Evolutionary conservation across 192 early-diverging fungal genomes (phyloP).

Genomic region (Coemansia sp.): DNA sequence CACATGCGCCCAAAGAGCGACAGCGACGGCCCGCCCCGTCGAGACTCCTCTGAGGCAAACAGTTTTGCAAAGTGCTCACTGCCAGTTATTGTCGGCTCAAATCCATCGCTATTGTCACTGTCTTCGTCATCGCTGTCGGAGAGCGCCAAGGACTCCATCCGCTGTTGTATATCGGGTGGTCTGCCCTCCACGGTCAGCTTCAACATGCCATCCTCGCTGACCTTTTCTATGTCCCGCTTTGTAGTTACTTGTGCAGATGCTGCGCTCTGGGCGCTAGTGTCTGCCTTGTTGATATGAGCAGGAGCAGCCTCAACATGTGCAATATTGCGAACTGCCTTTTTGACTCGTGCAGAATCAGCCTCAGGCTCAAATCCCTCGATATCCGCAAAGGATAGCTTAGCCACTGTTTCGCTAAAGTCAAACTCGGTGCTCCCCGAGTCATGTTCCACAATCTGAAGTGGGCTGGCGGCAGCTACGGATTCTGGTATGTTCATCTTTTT

Average conservation of each 20-base stretch:
- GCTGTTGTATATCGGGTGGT: constrained; percentile 1
- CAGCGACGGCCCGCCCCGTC: constrained; percentile 14
- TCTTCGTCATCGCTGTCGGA: constrained; percentile 1
- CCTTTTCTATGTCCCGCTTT: neutral
- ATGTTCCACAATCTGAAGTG: constrained; percentile 40
- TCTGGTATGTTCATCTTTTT: constrained; percentile 40
- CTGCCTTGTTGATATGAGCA: neutral
- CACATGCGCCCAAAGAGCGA: constrained; percentile 53
- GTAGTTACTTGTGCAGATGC: neutral
- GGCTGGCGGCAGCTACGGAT: constrained; percentile 17
- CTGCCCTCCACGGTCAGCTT: constrained; percentile 1
- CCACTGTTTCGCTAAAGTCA: constrained; percentile 24
- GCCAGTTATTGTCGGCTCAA: neutral
- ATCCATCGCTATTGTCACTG: constrained; percentile 5
- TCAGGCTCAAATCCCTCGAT: constrained; percentile 50
- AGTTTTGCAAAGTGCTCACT: constrained; percentile 26
- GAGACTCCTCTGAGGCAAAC: constrained; percentile 10
- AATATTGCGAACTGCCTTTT: constrained; percentile 12
- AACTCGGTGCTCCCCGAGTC: neutral
- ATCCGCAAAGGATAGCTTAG: constrained; percentile 42
- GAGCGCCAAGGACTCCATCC: neutral
- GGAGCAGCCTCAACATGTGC: neutral
- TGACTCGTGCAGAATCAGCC: constrained; percentile 24
- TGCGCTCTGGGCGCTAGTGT: neutral
- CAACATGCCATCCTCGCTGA: neutral